These are phyloP conservation scores for Backusella sp. DNA, from an alignment of 192 early-diverging fungal species.

Conservation along the genomic window DNA sequence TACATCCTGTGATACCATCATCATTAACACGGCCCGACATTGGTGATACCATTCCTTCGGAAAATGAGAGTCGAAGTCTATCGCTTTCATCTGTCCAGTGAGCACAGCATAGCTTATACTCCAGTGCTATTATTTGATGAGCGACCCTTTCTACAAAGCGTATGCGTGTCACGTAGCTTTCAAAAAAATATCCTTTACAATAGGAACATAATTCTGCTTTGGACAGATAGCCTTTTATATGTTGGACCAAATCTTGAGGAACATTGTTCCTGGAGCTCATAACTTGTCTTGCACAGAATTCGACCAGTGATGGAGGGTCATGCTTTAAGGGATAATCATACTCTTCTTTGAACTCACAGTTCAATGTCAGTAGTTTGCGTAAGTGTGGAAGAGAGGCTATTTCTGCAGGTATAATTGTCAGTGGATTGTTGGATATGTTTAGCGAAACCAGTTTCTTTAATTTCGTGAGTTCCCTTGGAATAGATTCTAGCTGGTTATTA, in stretches of 20 bases:
- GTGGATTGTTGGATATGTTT: conserved; percentile 64
- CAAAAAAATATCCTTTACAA: conserved; percentile 79
- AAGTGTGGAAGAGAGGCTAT: conserved; percentile 63
- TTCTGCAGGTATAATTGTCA: conserved; percentile 71
- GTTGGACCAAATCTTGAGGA: conserved; percentile 41
- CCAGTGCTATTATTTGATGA: conserved; percentile 49
- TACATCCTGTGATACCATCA: neutral
- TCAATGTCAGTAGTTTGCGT: conserved; percentile 49
- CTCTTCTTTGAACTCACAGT: conserved; percentile 47
- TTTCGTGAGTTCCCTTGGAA: conserved; percentile 33
- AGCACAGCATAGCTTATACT: conserved; percentile 67
- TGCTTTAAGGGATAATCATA: conserved; percentile 40
- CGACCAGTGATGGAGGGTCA: conserved; percentile 63
- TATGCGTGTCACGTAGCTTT: conserved; percentile 52
- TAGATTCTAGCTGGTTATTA: conserved; percentile 41
- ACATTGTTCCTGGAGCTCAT: conserved; percentile 62
- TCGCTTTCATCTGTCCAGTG: conserved; percentile 75
- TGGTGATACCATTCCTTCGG: neutral
- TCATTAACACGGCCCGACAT: neutral
- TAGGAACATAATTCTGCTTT: conserved; percentile 63
- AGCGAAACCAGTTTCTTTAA: conserved; percentile 65
- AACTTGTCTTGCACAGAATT: conserved; percentile 71
- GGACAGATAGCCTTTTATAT: conserved; percentile 66
- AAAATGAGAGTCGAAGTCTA: conserved; percentile 44
- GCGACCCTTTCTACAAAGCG: conserved; percentile 62